Evolutionary conservation across 306 rosid species (phyloP).

Genomic region (Trichosanthes truncata): DNA sequence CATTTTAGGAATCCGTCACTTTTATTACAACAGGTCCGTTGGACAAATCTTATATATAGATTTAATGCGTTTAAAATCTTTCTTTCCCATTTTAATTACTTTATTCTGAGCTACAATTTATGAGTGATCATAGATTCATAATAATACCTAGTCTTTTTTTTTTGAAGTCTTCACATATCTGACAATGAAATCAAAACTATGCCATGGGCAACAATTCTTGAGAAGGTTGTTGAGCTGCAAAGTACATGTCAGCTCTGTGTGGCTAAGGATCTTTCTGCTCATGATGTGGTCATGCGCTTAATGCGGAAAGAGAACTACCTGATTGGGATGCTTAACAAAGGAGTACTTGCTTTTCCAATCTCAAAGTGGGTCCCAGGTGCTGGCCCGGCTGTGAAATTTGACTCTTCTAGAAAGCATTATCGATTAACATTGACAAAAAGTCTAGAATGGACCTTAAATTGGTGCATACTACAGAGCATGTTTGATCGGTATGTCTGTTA

Average conservation of each 20-base stretch:
- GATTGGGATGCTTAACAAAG: slow-evolving; percentile 92
- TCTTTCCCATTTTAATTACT: neutral
- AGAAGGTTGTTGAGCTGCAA: slow-evolving; percentile 72
- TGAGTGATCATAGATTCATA: neutral
- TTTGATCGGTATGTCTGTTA: slow-evolving; percentile 70
- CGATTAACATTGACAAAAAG: slow-evolving; percentile 68
- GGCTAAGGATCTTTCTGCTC: slow-evolving; percentile 83
- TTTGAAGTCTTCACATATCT: slow-evolving; percentile 70
- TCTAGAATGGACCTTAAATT: slow-evolving; percentile 93
- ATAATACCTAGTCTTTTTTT: neutral
- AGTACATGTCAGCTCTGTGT: slow-evolving; percentile 65
- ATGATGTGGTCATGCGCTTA: slow-evolving; percentile 82
- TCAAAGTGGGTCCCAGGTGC: slow-evolving; percentile 84
- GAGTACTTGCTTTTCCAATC: slow-evolving; percentile 86
- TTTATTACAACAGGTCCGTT: slow-evolving; percentile 62
- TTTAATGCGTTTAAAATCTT: neutral
- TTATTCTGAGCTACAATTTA: neutral
- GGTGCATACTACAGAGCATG: slow-evolving; percentile 98
- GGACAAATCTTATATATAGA: neutral
- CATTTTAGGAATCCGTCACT: slow-evolving; percentile 61
- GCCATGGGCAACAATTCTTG: slow-evolving; percentile 88
- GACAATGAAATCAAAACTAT: slow-evolving; percentile 87
- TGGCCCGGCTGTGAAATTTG: slow-evolving; percentile 58
- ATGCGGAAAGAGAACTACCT: slow-evolving; percentile 98
- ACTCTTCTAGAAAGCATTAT: slow-evolving; percentile 34